Percentiles rank a stretch among this genome's conserved stretches.
These are phyloP conservation scores for Persicaria maculosa DNA, from an alignment of 148 eudicot genomes.

Conservation along the genomic window DNA sequence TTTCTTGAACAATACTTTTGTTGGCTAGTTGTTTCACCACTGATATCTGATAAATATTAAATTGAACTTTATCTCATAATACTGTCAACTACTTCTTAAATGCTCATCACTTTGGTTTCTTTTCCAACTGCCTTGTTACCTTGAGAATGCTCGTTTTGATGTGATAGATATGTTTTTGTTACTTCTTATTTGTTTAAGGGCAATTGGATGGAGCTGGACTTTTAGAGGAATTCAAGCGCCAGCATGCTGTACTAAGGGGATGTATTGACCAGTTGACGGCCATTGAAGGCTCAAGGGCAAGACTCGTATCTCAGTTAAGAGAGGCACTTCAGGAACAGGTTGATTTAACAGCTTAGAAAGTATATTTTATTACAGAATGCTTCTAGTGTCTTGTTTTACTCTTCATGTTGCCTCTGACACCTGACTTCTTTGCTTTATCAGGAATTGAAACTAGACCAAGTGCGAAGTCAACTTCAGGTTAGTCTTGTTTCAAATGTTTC, in stretches of 20 bases:
- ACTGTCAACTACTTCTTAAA: neutral
- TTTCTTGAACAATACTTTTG: neutral
- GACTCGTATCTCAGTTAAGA: conserved; percentile 59
- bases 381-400: neutral
- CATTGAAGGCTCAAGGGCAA: conserved; percentile 67
- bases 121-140: neutral
- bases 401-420: conserved; percentile 10
- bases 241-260: conserved; percentile 61
- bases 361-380: neutral
- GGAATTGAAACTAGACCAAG: conserved; percentile 72
- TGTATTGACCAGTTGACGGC: conserved; percentile 62
- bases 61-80: neutral
- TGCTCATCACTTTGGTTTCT: neutral
- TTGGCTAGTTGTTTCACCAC: neutral
- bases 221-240: conserved; percentile 64
- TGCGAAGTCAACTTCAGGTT: conserved; percentile 80
- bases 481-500: conserved; percentile 8
- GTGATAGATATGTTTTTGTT: neutral
- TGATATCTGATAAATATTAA: neutral
- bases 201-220: conserved; percentile 33
- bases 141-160: neutral
- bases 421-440: conserved; percentile 24
- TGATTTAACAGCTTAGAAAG: conserved; percentile 1
- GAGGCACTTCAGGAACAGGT: conserved; percentile 90
- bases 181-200: conserved; percentile 22